Evolutionary conservation across 768 basidiomycete genomes (phyloP).

Genomic region (Ramaria sp.): DNA sequence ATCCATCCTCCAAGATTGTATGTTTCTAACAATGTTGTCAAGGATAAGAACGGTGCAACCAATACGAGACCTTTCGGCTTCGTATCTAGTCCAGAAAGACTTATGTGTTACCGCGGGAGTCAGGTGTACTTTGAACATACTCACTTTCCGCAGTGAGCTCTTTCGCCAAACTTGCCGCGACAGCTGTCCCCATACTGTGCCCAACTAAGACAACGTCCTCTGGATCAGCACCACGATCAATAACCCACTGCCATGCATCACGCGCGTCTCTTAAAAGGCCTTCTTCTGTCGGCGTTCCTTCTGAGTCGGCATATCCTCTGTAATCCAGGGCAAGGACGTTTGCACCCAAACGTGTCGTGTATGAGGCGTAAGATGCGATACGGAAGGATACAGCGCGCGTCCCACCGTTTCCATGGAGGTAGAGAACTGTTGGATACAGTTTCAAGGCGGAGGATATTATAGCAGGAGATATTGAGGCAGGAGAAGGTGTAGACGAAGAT

Average conservation of each 20-base stretch:
- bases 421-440: conserved; percentile 68
- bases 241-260: conserved; percentile 73
- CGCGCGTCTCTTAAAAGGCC: conserved; percentile 67
- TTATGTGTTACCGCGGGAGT: background rate
- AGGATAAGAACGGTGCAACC: conserved; percentile 30
- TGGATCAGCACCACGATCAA: conserved; percentile 41
- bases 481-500: conserved; percentile 22
- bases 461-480: conserved; percentile 40
- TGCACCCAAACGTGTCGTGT: conserved; percentile 52
- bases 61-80: conserved; percentile 29
- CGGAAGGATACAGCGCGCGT: conserved; percentile 63
- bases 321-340: conserved; percentile 88
- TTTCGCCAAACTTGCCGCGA: conserved; percentile 35
- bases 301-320: conserved; percentile 84
- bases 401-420: conserved; percentile 83
- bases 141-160: conserved; percentile 29
- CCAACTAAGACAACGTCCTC: conserved; percentile 66
- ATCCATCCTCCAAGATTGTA: conserved; percentile 55
- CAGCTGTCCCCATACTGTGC: conserved; percentile 84
- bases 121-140: background rate
- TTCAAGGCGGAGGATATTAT: conserved; percentile 44
- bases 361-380: conserved; percentile 54
- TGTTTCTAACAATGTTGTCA: conserved; percentile 50
- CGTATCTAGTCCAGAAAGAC: conserved; percentile 15
- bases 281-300: conserved; percentile 61